Percentiles rank a stretch among this genome's conserved stretches.
Conservation (phyloP, 1,284 basidiomycete genomes). For the Mycosarcoma maydis region DNA sequence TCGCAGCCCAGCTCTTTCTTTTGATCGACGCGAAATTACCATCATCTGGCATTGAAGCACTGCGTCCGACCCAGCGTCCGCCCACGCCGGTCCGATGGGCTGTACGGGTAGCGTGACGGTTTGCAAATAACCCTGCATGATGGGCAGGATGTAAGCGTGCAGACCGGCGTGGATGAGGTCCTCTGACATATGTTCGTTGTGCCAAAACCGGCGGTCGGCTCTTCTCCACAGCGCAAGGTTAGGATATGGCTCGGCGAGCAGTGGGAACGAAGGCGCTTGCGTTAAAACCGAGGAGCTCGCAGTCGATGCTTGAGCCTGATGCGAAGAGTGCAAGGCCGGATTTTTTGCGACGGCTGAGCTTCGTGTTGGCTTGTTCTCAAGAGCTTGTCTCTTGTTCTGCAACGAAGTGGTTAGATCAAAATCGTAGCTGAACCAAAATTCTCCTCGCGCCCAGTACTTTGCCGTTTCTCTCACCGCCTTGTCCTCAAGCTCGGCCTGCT, state of each 20-base stretch:
- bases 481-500: constrained; percentile 58
- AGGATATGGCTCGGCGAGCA: constrained; percentile 76
- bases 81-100: constrained; percentile 2
- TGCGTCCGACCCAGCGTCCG: neutral
- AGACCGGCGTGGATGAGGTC: constrained; percentile 69
- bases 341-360: neutral
- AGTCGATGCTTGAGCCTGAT: neutral
- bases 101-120: constrained; percentile 42
- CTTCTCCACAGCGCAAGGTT: constrained; percentile 83
- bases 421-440: constrained; percentile 68
- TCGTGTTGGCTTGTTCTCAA: constrained; percentile 29
- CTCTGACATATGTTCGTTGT: constrained; percentile 83
- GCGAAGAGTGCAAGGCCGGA: neutral
- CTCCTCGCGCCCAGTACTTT: constrained; percentile 55
- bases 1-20: constrained; percentile 93
- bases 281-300: neutral
- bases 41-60: constrained; percentile 71
- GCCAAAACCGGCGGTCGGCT: constrained; percentile 85
- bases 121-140: constrained; percentile 90
- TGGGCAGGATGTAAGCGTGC: constrained; percentile 82
- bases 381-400: constrained; percentile 68
- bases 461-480: constrained; percentile 59
- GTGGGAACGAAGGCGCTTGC: constrained; percentile 8
- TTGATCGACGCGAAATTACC: constrained; percentile 82
- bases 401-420: constrained; percentile 70